These are phyloP conservation scores for Starmerella scarabaei DNA, from an alignment of 805 yeast genomes.

Conservation along the genomic window DNA sequence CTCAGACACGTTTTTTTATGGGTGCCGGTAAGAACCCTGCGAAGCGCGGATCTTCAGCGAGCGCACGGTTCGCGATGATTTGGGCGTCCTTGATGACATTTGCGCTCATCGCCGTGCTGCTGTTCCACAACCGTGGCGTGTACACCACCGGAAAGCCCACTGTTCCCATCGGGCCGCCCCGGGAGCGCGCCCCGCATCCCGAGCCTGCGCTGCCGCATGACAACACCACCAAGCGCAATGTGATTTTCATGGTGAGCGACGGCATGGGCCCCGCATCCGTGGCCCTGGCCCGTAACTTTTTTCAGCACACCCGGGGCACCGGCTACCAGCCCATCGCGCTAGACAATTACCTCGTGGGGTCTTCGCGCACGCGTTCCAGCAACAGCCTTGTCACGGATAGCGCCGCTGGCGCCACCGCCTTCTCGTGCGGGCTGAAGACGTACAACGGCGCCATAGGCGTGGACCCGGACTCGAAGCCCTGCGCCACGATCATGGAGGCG, in stretches of 20 bases:
- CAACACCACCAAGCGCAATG: constrained; percentile 35
- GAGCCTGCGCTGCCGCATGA: background rate
- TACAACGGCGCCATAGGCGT: constrained; percentile 93
- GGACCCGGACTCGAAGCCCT: constrained; percentile 49
- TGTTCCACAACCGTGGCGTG: background rate
- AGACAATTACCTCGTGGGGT: constrained; percentile 65
- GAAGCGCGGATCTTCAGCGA: background rate
- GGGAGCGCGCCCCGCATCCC: too few relatives aligned
- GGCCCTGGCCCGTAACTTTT: constrained; percentile 64
- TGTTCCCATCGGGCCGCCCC: too few relatives aligned
- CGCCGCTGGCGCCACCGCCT: constrained; percentile 96
- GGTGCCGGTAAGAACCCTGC: background rate
- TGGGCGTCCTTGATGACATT: constrained; percentile 8
- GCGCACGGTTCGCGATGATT: background rate
- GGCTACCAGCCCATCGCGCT: constrained; percentile 43
- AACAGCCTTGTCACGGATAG: constrained; percentile 77
- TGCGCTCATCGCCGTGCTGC: background rate
- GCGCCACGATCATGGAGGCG: constrained; percentile 82
- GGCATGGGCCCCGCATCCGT: constrained; percentile 93
- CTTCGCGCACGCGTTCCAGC: constrained; percentile 71
- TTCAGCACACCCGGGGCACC: constrained; percentile 40
- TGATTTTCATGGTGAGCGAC: constrained; percentile 80
- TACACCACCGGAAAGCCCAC: too few relatives aligned
- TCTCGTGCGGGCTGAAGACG: constrained; percentile 68
- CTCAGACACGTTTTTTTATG: too few relatives aligned